These are phyloP conservation scores for Blakeslea trispora DNA, from an alignment of 371 early-diverging fungal genomes.

Conservation along the genomic window DNA sequence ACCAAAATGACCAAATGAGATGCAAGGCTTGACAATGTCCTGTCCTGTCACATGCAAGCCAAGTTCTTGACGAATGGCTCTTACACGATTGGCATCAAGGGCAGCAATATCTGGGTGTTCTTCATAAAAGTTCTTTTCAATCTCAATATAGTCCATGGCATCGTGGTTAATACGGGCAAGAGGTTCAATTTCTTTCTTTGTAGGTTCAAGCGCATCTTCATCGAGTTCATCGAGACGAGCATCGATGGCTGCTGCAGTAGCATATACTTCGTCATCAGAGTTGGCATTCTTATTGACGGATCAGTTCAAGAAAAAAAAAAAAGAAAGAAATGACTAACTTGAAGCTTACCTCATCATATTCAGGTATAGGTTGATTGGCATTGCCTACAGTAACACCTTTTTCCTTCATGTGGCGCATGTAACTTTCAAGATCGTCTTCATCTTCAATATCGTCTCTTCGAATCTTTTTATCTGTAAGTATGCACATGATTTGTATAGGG, in stretches of 20 bases:
- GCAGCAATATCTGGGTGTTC: slow-evolving; percentile 76
- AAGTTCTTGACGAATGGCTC: slow-evolving; percentile 57
- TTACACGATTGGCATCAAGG: slow-evolving; percentile 57
- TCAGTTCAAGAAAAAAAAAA: no score
- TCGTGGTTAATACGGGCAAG: slow-evolving; percentile 73
- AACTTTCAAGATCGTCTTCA: slow-evolving; percentile 79
- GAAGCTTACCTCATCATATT: slow-evolving; percentile 52
- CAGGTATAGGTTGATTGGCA: slow-evolving; percentile 38
- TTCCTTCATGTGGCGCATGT: slow-evolving; percentile 76
- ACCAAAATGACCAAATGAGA: slow-evolving; percentile 87
- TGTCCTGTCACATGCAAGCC: slow-evolving; percentile 68
- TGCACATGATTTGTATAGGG: no score
- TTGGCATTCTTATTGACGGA: slow-evolving; percentile 55
- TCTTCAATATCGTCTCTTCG: slow-evolving; percentile 77
- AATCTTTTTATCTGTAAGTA: slow-evolving; percentile 23
- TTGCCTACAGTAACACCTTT: slow-evolving; percentile 72
- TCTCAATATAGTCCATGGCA: slow-evolving; percentile 67
- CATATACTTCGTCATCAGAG: slow-evolving; percentile 89
- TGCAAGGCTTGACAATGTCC: slow-evolving; percentile 74
- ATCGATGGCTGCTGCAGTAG: slow-evolving; percentile 78
- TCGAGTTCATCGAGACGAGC: slow-evolving; percentile 42
- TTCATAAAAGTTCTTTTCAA: slow-evolving; percentile 84
- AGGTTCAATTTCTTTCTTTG: slow-evolving; percentile 67
- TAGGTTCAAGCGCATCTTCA: slow-evolving; percentile 16
- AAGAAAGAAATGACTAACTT: no score